Base-by-base conservation (phyloP, 1,284 basidiomycete species). In the Apiotrichum gracile region DNA sequence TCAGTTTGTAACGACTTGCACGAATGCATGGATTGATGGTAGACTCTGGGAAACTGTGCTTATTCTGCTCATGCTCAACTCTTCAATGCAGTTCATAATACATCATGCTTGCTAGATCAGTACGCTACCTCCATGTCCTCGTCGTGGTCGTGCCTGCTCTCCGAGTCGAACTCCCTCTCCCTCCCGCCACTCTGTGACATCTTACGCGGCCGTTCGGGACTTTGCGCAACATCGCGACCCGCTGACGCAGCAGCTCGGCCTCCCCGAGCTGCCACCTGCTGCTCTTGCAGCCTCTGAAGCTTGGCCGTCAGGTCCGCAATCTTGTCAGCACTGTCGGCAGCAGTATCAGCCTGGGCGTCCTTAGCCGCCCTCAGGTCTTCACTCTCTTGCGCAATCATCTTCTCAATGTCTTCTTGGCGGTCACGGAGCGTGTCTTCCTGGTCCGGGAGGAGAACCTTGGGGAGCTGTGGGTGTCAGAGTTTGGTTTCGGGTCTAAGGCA, bases 391-490 rank as follows among this genome's bases (percentile, higher is more conserved):
- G 60, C 49, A 29, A 72, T 64, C 8, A 68, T 49, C 39, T 65
- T 61, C 22, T 63, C 57, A 8, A 70, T 57, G 33, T 68, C 65
- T 9, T 59, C 62, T 33, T 62, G 54, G 22, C 60, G 65, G 1
- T 57, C 50, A 8, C 35, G 34, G 16, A 76, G 62, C n/a, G 52
- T 46, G 25, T 59, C 58, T 48, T 71, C 61, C 57, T 76, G 74
- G 19, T 68, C 58, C 3, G 65, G 66, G 8, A 70, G 37, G 12
- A 74, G 61, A 27, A 69, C 61, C 55, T 70, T 70, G 1, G 74
- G 74, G 16, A 71, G 50, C 72, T 74, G 43, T 17, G 19, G 19
- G 19, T 33, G 25, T 52, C 34, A 57, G n/a, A 21, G 13, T 24
- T 26, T 21, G 26, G 26, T 35, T 14, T 42, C 31, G 41, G 14